phyloP scores from a whole-genome alignment of 371 early-diverging fungal species.

The Rhizopus sp. region DNA sequence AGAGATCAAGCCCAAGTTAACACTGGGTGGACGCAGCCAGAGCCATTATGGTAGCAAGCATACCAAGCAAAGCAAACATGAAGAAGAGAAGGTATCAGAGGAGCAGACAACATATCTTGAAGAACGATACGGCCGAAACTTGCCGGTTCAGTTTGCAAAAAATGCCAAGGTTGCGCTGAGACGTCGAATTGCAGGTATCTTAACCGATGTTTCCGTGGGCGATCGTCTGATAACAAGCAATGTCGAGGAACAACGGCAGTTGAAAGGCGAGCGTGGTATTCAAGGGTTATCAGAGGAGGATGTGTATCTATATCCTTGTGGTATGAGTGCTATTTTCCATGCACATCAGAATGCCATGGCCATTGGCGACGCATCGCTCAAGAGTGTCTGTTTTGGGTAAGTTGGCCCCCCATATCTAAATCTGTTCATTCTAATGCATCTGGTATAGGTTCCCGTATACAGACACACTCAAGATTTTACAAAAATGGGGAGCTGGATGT shows the following conservation, averaged over 20 bases:
- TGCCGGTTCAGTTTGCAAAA: constrained; percentile 69
- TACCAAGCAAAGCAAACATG: constrained; percentile 6
- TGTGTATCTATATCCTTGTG: constrained; percentile 86
- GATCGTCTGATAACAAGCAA: constrained; percentile 33
- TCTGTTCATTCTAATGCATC: no score
- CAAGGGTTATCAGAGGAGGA: constrained; percentile 68
- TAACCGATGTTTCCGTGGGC: constrained; percentile 41
- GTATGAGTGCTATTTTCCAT: constrained; percentile 93
- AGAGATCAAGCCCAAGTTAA: constrained; percentile 11
- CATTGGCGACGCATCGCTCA: constrained; percentile 50
- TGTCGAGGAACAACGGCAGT: constrained; percentile 28
- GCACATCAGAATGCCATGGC: constrained; percentile 70
- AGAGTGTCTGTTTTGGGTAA: constrained; percentile 91
- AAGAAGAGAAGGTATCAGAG: constrained; percentile 38
- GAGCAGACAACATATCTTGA: constrained; percentile 75
- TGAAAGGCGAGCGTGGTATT: constrained; percentile 50
- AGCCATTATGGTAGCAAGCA: constrained; percentile 22
- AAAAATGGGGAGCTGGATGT: constrained; percentile 91
- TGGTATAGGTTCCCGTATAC: constrained; percentile 88
- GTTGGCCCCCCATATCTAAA: no score
- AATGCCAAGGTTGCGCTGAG: constrained; percentile 74
- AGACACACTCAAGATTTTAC: constrained; percentile 92
- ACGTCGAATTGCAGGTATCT: constrained; percentile 82
- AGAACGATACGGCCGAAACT: constrained; percentile 91
- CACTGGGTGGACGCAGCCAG: constrained; percentile 23